phyloP scores from a whole-genome alignment of 2,329 filamentous ascomycete species.

The Camillea tinctor region DNA sequence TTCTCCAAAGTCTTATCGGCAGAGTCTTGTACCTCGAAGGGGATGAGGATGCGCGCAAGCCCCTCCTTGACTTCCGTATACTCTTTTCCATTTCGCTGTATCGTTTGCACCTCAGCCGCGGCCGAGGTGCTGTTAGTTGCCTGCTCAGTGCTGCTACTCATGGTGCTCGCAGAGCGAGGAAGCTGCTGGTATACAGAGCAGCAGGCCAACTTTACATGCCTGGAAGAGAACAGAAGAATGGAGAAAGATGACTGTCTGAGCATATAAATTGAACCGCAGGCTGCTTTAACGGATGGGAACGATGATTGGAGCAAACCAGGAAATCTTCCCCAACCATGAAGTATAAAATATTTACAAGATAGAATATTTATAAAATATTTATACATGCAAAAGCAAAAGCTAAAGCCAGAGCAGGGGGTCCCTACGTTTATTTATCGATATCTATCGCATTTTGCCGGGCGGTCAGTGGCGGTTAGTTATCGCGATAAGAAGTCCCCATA shows the following conservation, averaged over 20 bases:
- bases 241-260: neutral
- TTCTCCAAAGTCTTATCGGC: slow-evolving; percentile 37
- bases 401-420: too few relatives aligned
- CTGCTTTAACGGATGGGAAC: neutral
- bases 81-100: slow-evolving; percentile 45
- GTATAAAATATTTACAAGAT: too few relatives aligned
- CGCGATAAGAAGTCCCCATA: neutral
- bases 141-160: slow-evolving; percentile 19
- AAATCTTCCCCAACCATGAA: neutral
- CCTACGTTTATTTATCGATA: neutral
- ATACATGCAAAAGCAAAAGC: too few relatives aligned
- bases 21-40: slow-evolving; percentile 37
- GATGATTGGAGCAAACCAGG: neutral
- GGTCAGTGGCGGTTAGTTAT: neutral
- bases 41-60: slow-evolving; percentile 56
- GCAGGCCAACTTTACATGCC: slow-evolving; percentile 22
- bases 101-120: slow-evolving; percentile 31
- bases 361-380: too few relatives aligned
- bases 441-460: neutral
- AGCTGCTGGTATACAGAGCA: slow-evolving; percentile 6
- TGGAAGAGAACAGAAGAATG: slow-evolving; percentile 2
- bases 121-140: slow-evolving; percentile 21
- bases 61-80: slow-evolving; percentile 56
- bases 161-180: slow-evolving; percentile 24
- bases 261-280: slow-evolving; percentile 11